Evolutionary conservation across 176 grass and related monocot species (phyloP).

Genomic region (Carex parvula): DNA sequence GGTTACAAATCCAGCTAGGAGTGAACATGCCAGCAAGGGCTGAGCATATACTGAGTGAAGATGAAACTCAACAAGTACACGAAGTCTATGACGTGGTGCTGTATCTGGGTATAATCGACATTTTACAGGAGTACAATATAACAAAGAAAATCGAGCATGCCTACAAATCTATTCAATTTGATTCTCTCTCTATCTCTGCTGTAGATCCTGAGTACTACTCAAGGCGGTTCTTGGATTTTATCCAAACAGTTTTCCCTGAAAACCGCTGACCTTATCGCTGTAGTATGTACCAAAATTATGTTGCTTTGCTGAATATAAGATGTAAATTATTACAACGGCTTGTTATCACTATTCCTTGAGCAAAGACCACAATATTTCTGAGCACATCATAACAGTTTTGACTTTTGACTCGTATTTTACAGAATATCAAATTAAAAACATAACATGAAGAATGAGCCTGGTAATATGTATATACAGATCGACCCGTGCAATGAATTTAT

Average conservation of each 20-base stretch:
- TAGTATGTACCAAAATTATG: neutral
- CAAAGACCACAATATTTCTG: neutral
- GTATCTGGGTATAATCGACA: conserved; percentile 98
- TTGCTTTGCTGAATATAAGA: conserved; percentile 18
- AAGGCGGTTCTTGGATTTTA: conserved; percentile 72
- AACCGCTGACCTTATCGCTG: conserved; percentile 38
- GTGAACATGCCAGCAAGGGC: conserved; percentile 98
- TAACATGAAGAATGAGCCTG: too few species aligned
- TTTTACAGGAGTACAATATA: conserved; percentile 93
- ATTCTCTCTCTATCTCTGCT: conserved; percentile 72
- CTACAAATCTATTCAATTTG: conserved; percentile 89
- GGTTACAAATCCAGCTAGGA: conserved; percentile 92
- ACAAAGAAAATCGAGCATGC: conserved; percentile 90
- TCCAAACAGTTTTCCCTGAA: conserved; percentile 78
- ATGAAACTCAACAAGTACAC: conserved; percentile 50
- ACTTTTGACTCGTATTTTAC: neutral
- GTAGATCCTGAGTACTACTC: conserved; percentile 82
- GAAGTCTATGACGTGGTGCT: conserved; percentile 91
- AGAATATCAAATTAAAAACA: neutral
- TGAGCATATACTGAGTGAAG: conserved; percentile 50
- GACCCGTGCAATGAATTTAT: too few species aligned
- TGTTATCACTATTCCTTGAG: neutral
- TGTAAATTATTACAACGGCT: conserved; percentile 13
- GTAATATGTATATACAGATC: too few species aligned
- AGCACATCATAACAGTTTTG: neutral